Evolutionary conservation across 306 rosid genomes (phyloP), one percentile per base, ranked within the genome.

Genomic region (Prunus salicina): DNA sequence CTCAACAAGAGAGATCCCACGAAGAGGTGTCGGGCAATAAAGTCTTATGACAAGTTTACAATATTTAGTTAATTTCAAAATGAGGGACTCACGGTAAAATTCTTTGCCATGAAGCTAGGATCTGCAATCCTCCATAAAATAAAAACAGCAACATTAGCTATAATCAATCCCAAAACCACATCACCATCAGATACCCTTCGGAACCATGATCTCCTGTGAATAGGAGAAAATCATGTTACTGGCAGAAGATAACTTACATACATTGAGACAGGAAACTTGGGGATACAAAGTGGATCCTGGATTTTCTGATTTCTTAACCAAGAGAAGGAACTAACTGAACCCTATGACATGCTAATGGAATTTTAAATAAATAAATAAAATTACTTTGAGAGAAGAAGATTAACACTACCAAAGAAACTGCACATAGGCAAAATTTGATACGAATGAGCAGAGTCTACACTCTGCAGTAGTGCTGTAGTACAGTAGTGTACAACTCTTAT

Each of bases 71-170:
- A 8, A 72, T 46, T 69, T 69, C 58, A 76, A 79, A 67, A 79
- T 56, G 61, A 56, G 63, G 67, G 64, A 86, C 97, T 85, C 83
- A 90, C 97, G 14, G 89, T 88, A 78, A 95, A 95, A 80, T 92
- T 83, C 20, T 90, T 84, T 30, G 47, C 56, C 97, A 95, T 92
- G 83, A 95, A 95, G 49, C 30, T 65, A 60, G 32, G 4, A 81
- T 82, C 83, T 38, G 86, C 88, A 60, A 83, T 58, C 83, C 80
- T 77, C 97, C 98, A 92, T 69, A 82, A 73, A 38, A 92, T 64
- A 78, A 80, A 95, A 79, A 95, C 86, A 71, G 87, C 93, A 70
- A 78, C 89, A 85, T 95, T 95, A 73, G 96, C 89, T 80, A 87
- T 19, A 85, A 95, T 76, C 91, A 95, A 90, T 79, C 96, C 91